phyloP scores from a whole-genome alignment of 2,329 filamentous ascomycete genomes.

The Phialophora verrucosa region DNA sequence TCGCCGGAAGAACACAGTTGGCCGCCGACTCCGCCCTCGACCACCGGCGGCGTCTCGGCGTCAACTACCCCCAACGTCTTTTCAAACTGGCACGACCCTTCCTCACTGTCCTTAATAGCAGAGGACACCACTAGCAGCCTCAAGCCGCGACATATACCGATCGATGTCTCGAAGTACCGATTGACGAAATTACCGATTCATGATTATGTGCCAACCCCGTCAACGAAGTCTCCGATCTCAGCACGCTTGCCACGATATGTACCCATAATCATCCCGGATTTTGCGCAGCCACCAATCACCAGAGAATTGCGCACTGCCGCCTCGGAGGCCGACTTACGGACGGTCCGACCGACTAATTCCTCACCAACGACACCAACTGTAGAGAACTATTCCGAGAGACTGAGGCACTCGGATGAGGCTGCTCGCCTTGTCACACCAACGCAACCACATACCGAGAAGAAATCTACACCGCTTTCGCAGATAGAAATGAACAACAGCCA shows the following conservation, averaged over 20 bases:
- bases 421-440: slow-evolving; percentile 9
- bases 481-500: slow-evolving; percentile 39
- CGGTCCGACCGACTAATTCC: slow-evolving; percentile 22
- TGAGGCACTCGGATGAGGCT: slow-evolving; percentile 30
- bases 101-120: slow-evolving; percentile 22
- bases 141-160: slow-evolving; percentile 24
- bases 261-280: slow-evolving; percentile 43
- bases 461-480: neutral
- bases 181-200: slow-evolving; percentile 21
- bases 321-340: slow-evolving; percentile 25
- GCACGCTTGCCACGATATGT: slow-evolving; percentile 40
- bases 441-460: slow-evolving; percentile 15
- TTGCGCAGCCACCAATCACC: slow-evolving; percentile 40
- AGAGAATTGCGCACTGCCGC: slow-evolving; percentile 32
- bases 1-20: slow-evolving; percentile 32
- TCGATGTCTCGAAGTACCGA: slow-evolving; percentile 31
- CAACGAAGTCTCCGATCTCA: slow-evolving; percentile 27
- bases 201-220: slow-evolving; percentile 19
- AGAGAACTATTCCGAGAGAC: slow-evolving; percentile 5
- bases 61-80: slow-evolving; percentile 20
- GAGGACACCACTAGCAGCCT: slow-evolving; percentile 16
- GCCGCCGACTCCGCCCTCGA: slow-evolving; percentile 25
- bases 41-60: slow-evolving; percentile 21
- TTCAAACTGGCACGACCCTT: slow-evolving; percentile 28
- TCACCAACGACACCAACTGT: slow-evolving; percentile 29